A percentile compares a stretch with the other conserved stretches of the same genome.
Conservation (phyloP, 352 stramenopile species). For the Phytopythium chamaehyphon region DNA sequence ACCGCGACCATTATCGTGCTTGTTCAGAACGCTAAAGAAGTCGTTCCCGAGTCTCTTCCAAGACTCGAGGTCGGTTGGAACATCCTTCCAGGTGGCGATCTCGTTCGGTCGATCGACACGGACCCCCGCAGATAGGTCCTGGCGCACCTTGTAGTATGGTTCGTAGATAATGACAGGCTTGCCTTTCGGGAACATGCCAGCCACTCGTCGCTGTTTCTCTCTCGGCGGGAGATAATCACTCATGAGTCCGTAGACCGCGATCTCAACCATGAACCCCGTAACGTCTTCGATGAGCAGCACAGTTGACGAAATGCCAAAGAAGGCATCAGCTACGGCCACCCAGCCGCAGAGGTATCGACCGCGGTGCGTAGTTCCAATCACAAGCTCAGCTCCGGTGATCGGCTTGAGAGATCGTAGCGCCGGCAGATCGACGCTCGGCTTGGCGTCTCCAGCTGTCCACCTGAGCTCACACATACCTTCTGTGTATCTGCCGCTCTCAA, state of each 20-base stretch:
- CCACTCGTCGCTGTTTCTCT: conserved; percentile 10
- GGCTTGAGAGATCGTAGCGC: conserved; percentile 15
- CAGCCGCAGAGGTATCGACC: conserved; percentile 28
- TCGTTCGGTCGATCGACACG: conserved; percentile 15
- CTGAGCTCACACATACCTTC: neutral
- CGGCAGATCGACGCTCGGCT: conserved; percentile 7
- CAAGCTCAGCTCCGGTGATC: conserved; percentile 17
- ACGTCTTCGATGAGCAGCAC: conserved; percentile 24
- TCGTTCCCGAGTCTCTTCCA: conserved; percentile 26
- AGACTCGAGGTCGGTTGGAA: conserved; percentile 12
- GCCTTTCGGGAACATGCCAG: conserved; percentile 15
- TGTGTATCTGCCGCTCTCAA: conserved; percentile 1
- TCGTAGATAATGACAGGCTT: conserved; percentile 18
- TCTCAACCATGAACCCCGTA: conserved; percentile 20
- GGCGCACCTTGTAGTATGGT: conserved; percentile 28
- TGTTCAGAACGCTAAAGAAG: conserved; percentile 12
- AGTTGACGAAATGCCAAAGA: conserved; percentile 16
- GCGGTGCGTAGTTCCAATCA: conserved; percentile 19
- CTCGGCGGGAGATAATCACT: conserved; percentile 5
- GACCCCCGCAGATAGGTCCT: conserved; percentile 16
- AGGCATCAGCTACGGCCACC: conserved; percentile 23
- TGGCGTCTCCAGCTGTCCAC: conserved; percentile 9
- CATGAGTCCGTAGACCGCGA: conserved; percentile 22
- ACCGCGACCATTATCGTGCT: conserved; percentile 10
- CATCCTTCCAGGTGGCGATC: conserved; percentile 13